Evolutionary conservation across 495 filamentous ascomycete genomes (phyloP).

Genomic region (Penicillium parvum): DNA sequence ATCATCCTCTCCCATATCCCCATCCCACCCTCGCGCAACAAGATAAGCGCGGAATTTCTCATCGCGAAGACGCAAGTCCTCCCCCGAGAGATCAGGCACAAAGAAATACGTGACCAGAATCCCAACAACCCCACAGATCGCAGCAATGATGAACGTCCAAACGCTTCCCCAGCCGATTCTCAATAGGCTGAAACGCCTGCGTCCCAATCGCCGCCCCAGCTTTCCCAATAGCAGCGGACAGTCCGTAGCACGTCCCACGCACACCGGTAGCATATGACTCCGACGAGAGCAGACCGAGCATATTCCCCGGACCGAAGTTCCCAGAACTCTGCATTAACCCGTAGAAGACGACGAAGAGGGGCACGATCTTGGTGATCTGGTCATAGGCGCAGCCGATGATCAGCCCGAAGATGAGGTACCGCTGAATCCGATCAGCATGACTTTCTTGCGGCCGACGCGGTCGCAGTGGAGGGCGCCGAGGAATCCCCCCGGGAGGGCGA

Average conservation of each 20-base stretch:
- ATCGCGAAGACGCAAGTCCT: slow-evolving; percentile 40
- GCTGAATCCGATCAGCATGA: slow-evolving; percentile 53
- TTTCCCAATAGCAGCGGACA: slow-evolving; percentile 51
- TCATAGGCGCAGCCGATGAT: slow-evolving; percentile 49
- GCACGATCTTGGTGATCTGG: slow-evolving; percentile 45
- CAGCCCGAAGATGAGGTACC: slow-evolving; percentile 49
- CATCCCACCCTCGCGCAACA: slow-evolving; percentile 45
- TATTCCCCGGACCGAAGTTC: slow-evolving; percentile 50
- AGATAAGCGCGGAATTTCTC: slow-evolving; percentile 44
- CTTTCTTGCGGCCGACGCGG: slow-evolving; percentile 42
- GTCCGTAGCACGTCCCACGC: slow-evolving; percentile 47
- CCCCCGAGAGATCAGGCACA: slow-evolving; percentile 42
- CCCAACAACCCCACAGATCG: slow-evolving; percentile 49
- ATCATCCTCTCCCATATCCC: slow-evolving; percentile 44
- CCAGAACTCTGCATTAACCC: slow-evolving; percentile 49
- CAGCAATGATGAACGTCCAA: slow-evolving; percentile 52
- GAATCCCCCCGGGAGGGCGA: slow-evolving; percentile 47
- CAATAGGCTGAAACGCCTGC: slow-evolving; percentile 46
- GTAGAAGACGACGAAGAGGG: slow-evolving; percentile 52
- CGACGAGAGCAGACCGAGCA: slow-evolving; percentile 47
- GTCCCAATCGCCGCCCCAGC: slow-evolving; percentile 51
- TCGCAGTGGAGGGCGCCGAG: slow-evolving; percentile 47
- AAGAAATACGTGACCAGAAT: slow-evolving; percentile 50
- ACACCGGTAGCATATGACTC: slow-evolving; percentile 50
- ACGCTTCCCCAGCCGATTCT: slow-evolving; percentile 39